These are phyloP conservation scores for Candolleomyces aberdarensis DNA, from an alignment of 768 basidiomycete species.

Conservation along the genomic window DNA sequence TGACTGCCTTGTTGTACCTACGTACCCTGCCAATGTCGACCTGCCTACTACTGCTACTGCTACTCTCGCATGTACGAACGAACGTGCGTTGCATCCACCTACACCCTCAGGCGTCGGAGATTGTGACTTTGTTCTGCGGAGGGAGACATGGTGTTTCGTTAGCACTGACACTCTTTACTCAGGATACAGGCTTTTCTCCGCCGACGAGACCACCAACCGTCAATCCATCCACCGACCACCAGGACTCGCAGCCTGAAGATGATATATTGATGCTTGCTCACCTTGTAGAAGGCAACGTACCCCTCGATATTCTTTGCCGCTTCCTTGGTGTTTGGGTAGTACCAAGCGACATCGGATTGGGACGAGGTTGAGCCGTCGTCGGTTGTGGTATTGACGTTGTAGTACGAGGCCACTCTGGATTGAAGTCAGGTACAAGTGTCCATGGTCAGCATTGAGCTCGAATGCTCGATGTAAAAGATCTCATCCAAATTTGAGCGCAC, in stretches of 20 bases:
- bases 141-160: not conserved
- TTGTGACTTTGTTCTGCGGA: not conserved
- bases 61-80: not conserved
- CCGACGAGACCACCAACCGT: too few relatives aligned
- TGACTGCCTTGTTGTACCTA: too few relatives aligned
- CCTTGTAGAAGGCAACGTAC: slow-evolving; percentile 81
- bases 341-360: slow-evolving; percentile 69
- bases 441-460: not conserved
- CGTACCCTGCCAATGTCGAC: not conserved
- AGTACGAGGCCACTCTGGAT: slow-evolving; percentile 61
- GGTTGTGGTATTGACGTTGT: slow-evolving; percentile 42
- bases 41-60: not conserved
- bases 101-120: not conserved
- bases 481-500: slow-evolving; percentile 7
- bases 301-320: slow-evolving; percentile 61
- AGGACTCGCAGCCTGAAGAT: too few relatives aligned
- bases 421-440: not conserved
- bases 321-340: slow-evolving; percentile 56
- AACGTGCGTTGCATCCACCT: not conserved
- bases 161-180: not conserved
- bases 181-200: not conserved
- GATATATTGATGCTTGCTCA: slow-evolving; percentile 13
- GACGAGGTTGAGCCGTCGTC: slow-evolving; percentile 31
- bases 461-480: not conserved
- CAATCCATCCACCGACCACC: too few relatives aligned